Base-by-base conservation (phyloP, 164 flowering plant species). In the Berberis vulgaris region DNA sequence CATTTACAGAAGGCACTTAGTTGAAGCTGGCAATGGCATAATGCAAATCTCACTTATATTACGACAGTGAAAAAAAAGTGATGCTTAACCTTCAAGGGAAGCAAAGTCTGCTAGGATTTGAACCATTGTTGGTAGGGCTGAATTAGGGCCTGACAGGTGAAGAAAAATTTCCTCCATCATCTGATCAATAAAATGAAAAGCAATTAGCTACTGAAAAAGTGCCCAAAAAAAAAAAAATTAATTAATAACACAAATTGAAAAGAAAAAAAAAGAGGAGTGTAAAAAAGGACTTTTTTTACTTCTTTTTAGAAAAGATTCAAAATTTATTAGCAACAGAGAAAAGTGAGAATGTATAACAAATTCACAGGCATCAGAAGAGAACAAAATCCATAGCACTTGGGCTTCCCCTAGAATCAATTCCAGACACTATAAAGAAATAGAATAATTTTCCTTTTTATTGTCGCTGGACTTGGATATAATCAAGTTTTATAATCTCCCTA, bases 21-120 rank as follows among this genome's bases (percentile, higher is more conserved):
- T 60, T 70, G 42, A 66, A 73, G 61, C 60, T 70, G 42, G 9
- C 1, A 1, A 1, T 55, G 6, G 5, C 58, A 55, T 52, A 52
- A 10, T 26, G n/a, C 10, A 6, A 52, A 10, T 10, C 7, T 52
- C 54, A 12, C 11, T 41, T 6, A 43, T 43, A 67, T 26, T 13
- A 4, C 50, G 54, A 61, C 26, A 26, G 26, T 26, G 41, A 62
- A 59, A 52, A 3, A 71, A 69, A 50, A 64, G n/a, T 54, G 55
- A 70, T 60, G 43, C 52, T 72, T 63, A 72, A 91, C 99, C 94
- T 82, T 91, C 89, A 65, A 85, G 82, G 59, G 89, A 78, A 70
- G 99, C 91, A 73, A 91, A 95, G 61, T 95, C 94, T 52, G 99
- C 96, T 67, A 95, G 94, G 60, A 86, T 81, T 79, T 89, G 97